Base-by-base conservation (phyloP, 306 rosid genomes). In the Fragaria nilgerrensis region DNA sequence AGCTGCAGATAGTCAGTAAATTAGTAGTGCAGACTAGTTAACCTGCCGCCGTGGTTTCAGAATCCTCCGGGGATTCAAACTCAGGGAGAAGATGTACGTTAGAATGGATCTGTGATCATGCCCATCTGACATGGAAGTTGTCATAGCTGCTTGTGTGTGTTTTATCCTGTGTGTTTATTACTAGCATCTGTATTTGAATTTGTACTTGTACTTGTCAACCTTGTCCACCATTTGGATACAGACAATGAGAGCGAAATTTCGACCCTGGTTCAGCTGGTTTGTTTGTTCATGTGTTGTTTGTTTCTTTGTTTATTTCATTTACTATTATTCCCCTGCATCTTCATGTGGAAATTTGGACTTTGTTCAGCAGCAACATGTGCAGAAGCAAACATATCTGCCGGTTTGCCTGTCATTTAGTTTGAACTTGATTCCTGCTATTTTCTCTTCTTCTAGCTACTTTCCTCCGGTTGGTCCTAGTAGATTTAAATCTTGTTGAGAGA, bases 121-220 rank as follows among this genome's bases (percentile, higher is more conserved):
- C 48, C 34, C 15, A 39, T 8, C 44, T 48, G 29, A 52, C 72
- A 20, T 58, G 43, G 6, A 11, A 9, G 43, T 23, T 77, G 70
- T 85, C 77, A 27, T 3, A 76, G 61, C 68, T 72, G 80, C 73
- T 77, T 76, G 80, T 73, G 70, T 73, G 70, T 79, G 56, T 82
- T 75, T 61, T 49, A 68, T 52, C 53, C 7, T 47, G 19, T 73
- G 19, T 73, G 12, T 61, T 78, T 72, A 20, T 65, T 67, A 37
- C 4, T 58, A 72, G 36, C n/a, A 13, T 27, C 50, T 72, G 71
- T 48, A 32, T 78, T 75, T 50, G 71, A 43, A 37, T 48, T 72
- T 67, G 80, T 68, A 32, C 29, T 72, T 62, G 79, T 64, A 32
- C 29, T 70, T 16, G 68, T 49, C 53, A 34, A 39, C 27, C 61